phyloP scores from a whole-genome alignment of 2,329 filamentous ascomycete genomes.

The Orbilia oligospora region DNA sequence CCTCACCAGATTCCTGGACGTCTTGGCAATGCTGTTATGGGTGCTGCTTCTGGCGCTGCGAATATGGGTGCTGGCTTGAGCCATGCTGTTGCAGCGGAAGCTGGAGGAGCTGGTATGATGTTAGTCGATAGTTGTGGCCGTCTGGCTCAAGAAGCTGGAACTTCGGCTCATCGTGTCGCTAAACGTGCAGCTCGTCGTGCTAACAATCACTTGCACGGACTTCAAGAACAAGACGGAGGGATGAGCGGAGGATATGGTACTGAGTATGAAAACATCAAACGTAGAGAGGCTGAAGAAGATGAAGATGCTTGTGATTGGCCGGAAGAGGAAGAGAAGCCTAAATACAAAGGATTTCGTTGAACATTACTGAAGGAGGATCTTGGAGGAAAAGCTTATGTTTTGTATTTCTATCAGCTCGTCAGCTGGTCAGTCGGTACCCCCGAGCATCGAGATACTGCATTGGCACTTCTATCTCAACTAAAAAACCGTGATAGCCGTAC shows the following conservation, averaged over 20 bases:
- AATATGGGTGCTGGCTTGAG: constrained; percentile 4
- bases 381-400: not conserved
- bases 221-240: constrained; percentile 32
- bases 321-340: constrained; percentile 21
- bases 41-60: constrained; percentile 1
- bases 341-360: constrained; percentile 1
- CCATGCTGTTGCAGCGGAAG: constrained; percentile 1
- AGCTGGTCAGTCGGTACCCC: not conserved
- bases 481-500: not conserved
- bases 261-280: constrained; percentile 16
- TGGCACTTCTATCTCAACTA: not conserved
- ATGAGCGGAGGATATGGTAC: not conserved
- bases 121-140: not conserved
- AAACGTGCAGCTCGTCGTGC: constrained; percentile 10
- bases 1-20: constrained; percentile 22
- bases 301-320: constrained; percentile 27
- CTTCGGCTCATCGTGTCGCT: constrained; percentile 15
- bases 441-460: not conserved
- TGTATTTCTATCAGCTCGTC: not conserved
- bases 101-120: not conserved
- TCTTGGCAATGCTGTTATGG: constrained; percentile 2
- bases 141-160: constrained; percentile 11
- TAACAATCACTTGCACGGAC: constrained; percentile 6
- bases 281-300: not conserved
- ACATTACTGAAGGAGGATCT: not conserved